Conservation (phyloP, 2,329 filamentous ascomycete species). For the Claviceps quebecensis region DNA sequence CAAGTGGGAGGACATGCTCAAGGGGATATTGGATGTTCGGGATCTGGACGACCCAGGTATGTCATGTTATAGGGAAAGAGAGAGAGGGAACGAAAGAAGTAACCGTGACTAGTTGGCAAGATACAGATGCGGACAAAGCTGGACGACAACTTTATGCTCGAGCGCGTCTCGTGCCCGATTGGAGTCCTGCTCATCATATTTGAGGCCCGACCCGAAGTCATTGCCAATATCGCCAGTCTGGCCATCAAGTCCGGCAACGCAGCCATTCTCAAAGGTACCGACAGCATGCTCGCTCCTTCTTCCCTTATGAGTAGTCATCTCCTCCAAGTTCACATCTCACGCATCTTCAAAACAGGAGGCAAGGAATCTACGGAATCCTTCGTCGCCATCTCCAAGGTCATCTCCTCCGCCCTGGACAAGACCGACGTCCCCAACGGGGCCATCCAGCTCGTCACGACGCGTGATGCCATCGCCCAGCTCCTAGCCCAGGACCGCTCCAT, state of each 20-base stretch:
- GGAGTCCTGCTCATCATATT: slow-evolving; percentile 98
- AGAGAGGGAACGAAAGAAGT: too few species aligned
- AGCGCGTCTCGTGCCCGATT: slow-evolving; percentile 85
- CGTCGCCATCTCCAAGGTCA: slow-evolving; percentile 72
- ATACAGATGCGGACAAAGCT: slow-evolving; percentile 71
- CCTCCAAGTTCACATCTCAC: neutral
- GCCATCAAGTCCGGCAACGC: slow-evolving; percentile 96
- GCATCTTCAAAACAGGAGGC: slow-evolving; percentile 42
- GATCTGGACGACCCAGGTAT: slow-evolving; percentile 72
- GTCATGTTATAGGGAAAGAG: slow-evolving; percentile 14
- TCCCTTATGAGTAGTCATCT: neutral
- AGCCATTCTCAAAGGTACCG: slow-evolving; percentile 74
- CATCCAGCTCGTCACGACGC: slow-evolving; percentile 85
- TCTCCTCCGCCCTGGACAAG: slow-evolving; percentile 59
- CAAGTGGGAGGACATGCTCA: slow-evolving; percentile 96
- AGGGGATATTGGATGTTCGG: slow-evolving; percentile 82
- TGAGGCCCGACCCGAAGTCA: slow-evolving; percentile 92
- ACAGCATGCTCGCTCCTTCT: neutral
- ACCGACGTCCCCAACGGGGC: slow-evolving; percentile 73
- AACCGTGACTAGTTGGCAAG: slow-evolving; percentile 51
- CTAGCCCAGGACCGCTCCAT: slow-evolving; percentile 75
- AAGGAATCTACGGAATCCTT: slow-evolving; percentile 97
- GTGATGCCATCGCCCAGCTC: slow-evolving; percentile 81
- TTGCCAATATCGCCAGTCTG: slow-evolving; percentile 91
- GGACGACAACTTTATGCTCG: slow-evolving; percentile 73